phyloP scores from a whole-genome alignment of 2,329 filamentous ascomycete species.

The Cordyceps tenuipes region DNA sequence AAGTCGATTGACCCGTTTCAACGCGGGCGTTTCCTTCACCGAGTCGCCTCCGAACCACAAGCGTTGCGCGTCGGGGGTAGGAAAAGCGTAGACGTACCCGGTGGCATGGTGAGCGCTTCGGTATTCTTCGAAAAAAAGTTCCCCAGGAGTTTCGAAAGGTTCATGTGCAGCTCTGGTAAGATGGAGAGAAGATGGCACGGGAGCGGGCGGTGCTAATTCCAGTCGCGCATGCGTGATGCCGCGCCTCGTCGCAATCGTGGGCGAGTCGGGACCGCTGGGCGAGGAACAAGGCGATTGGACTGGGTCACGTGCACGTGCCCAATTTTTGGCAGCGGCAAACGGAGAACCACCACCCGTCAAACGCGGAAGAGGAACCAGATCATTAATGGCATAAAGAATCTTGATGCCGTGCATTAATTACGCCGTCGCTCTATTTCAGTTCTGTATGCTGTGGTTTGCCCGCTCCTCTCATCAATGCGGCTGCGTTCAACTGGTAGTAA shows the following conservation, averaged over 20 bases:
- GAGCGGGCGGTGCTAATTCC: neutral
- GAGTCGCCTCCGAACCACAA: neutral
- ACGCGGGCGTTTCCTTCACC: neutral
- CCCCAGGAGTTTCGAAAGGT: slow-evolving; percentile 5
- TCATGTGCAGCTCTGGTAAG: neutral
- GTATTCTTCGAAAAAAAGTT: neutral
- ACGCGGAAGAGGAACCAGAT: too few relatives aligned
- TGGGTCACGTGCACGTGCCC: neutral
- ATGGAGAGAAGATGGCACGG: neutral
- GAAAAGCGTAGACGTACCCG: slow-evolving; percentile 1
- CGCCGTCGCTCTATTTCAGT: too few relatives aligned
- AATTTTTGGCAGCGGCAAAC: neutral
- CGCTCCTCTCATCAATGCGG: too few relatives aligned
- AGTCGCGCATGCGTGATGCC: neutral
- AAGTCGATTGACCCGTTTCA: neutral
- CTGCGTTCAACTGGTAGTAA: too few relatives aligned
- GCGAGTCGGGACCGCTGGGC: neutral
- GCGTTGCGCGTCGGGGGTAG: neutral
- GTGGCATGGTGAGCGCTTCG: slow-evolving; percentile 6
- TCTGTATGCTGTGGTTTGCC: too few relatives aligned
- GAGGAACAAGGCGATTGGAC: neutral
- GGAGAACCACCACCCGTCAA: too few relatives aligned
- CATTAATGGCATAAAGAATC: too few relatives aligned
- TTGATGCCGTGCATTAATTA: too few relatives aligned
- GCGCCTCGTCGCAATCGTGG: neutral